Base-by-base conservation (phyloP, 148 eudicot species). In the Camellia japonica region DNA sequence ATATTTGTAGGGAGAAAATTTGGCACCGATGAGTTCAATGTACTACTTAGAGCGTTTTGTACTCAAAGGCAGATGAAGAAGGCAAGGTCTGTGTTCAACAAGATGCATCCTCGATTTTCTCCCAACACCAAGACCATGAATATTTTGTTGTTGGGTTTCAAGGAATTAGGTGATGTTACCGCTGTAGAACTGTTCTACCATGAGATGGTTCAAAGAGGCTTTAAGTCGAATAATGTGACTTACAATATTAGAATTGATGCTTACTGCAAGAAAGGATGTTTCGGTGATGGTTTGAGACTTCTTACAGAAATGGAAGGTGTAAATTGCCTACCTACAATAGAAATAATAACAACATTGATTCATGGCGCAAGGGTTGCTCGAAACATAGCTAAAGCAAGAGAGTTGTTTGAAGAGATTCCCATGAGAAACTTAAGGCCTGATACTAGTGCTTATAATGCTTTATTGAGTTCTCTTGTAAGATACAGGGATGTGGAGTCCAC, bases 361-460 rank as follows among this genome's bases (percentile, higher is more conserved):
- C 98, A 93, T 49, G 97, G 98, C 19, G 97, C 98, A 60, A 97
- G 98, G 74, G 76, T 95, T 82, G 90, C 90, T 79, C 89, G 88
- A 76, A 95, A 95, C 71, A 44, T 77, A 73, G 54, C 76, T 5
- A 84, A 84, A 75, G 97, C 97, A 41, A 83, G 87, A 84, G 87
- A 95, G 79, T 79, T 95, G 79, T 93, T 95, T 68, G 80, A 87
- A 44, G 97, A 92, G 63, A 85, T 93, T 23, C 42, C 78, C 9
- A 61, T 20, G 51, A 88, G 97, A 85, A 84, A 80, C 15, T 71
- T 95, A 76, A 62, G 7, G 44, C 91, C 92, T 12, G 98, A 95
- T 87, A 81, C 81, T 51, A 94, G 91, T 62, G 94, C 88, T 72
- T 95, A 90, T 83, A 91, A 93, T 86, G 94, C 97, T 11, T 82